A percentile compares a stretch with the other conserved stretches of the same genome.
These are phyloP conservation scores for Pythium dissimile DNA, from an alignment of 352 stramenopile species.

Conservation along the genomic window DNA sequence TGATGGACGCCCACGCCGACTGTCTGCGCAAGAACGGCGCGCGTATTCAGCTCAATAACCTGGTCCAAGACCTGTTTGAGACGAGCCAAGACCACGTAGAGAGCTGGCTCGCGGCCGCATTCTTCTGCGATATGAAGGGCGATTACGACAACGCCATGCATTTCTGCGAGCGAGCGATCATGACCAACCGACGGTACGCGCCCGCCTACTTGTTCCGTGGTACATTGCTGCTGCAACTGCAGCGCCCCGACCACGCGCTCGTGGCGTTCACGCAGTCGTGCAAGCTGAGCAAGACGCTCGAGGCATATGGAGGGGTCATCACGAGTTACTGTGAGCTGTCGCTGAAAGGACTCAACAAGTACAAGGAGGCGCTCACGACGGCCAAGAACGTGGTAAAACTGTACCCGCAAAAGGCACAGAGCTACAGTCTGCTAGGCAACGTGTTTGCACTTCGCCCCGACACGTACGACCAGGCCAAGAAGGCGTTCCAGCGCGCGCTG, in stretches of 20 bases:
- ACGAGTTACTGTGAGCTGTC: conserved; percentile 72
- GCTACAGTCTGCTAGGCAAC: conserved; percentile 67
- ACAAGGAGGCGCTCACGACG: conserved; percentile 68
- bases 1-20: conserved; percentile 67
- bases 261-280: conserved; percentile 61
- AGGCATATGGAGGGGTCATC: conserved; percentile 71
- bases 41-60: conserved; percentile 49
- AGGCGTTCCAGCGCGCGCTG: conserved; percentile 60
- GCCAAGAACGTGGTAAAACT: conserved; percentile 68
- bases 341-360: conserved; percentile 55
- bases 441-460: conserved; percentile 70
- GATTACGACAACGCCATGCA: conserved; percentile 68
- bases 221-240: conserved; percentile 50
- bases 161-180: conserved; percentile 66
- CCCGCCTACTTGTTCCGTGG: conserved; percentile 61
- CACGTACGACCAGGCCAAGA: conserved; percentile 48
- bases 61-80: conserved; percentile 70
- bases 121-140: conserved; percentile 70
- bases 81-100: conserved; percentile 50
- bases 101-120: conserved; percentile 72
- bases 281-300: conserved; percentile 53
- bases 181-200: conserved; percentile 32
- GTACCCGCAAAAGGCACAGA: conserved; percentile 65
- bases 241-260: conserved; percentile 61
- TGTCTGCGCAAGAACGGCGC: conserved; percentile 49